These are phyloP conservation scores for Prunus yedoensis DNA, from an alignment of 331 rosid species.

Conservation along the genomic window DNA sequence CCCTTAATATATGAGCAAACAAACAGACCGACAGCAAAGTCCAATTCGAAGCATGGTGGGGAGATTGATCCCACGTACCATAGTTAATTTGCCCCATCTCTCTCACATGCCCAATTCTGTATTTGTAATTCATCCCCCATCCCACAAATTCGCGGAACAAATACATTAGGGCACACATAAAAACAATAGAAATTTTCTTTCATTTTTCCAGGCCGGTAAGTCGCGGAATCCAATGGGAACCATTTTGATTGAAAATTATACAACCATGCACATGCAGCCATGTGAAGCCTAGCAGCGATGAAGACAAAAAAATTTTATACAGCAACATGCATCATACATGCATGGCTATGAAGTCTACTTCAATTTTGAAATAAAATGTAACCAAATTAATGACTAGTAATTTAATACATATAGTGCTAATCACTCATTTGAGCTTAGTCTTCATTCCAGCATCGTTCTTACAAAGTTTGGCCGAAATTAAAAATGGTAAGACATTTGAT, in stretches of 20 bases:
- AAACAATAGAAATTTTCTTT: neutral
- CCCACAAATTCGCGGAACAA: slow-evolving; percentile 11
- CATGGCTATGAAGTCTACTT: no score
- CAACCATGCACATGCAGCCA: no score
- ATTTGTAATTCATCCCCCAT: neutral
- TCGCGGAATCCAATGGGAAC: neutral
- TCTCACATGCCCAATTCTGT: neutral
- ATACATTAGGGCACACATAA: neutral
- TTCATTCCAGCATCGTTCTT: no score
- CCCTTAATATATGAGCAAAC: neutral
- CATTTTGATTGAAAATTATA: no score
- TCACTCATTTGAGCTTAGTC: neutral
- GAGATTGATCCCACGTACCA: slow-evolving; percentile 10
- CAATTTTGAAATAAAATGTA: no score
- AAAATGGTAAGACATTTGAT: no score
- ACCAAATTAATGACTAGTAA: no score
- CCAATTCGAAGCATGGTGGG: slow-evolving; percentile 18
- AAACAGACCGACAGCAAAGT: slow-evolving; percentile 24
- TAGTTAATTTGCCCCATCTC: neutral
- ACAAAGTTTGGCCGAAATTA: no score
- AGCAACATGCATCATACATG: no score
- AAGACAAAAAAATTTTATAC: neutral
- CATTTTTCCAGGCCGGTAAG: slow-evolving; percentile 23
- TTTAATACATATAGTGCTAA: no score
- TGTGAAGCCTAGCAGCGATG: no score